phyloP scores from a whole-genome alignment of 495 filamentous ascomycete species.

The Copromyces sp. region DNA sequence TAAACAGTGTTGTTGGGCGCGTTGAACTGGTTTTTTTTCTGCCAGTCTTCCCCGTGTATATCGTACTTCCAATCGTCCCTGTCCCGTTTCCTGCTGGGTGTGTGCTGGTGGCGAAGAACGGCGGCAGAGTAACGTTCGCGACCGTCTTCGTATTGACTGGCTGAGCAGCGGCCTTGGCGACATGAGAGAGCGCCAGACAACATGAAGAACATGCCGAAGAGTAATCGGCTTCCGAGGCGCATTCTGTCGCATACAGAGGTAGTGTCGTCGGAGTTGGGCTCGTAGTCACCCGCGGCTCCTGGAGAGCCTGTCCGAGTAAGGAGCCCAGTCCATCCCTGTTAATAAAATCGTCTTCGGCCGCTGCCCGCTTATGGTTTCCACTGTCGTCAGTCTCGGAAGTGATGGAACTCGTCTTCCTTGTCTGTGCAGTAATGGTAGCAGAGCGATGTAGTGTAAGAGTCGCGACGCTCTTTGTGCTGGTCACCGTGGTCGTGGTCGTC shows the following conservation, averaged over 20 bases:
- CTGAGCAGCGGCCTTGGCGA: background rate
- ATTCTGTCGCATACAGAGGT: constrained; percentile 15
- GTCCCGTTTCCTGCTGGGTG: background rate
- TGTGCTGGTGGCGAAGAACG: constrained; percentile 2
- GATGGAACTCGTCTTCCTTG: background rate
- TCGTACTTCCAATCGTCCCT: background rate
- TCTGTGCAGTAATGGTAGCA: background rate
- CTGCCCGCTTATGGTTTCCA: constrained; percentile 3
- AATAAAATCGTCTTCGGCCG: constrained; percentile 3
- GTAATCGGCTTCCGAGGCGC: constrained; percentile 11
- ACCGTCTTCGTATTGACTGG: constrained; percentile 7
- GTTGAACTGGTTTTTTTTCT: background rate
- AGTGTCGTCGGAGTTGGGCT: constrained; percentile 6
- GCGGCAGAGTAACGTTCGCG: constrained; percentile 3
- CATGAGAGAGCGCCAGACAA: constrained; percentile 15
- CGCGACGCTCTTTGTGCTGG: constrained; percentile 3
- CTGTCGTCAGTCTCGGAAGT: background rate
- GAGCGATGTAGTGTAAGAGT: constrained; percentile 1
- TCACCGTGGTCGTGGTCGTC: constrained; percentile 9
- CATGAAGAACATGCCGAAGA: constrained; percentile 22
- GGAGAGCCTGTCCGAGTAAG: background rate
- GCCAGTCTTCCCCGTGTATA: background rate
- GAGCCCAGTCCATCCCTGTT: background rate
- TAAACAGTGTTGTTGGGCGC: background rate
- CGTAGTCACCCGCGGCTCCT: constrained; percentile 6